A percentile compares a stretch with the other conserved stretches of the same genome.
Conservation (phyloP, 2,329 filamentous ascomycete genomes). For the Pyrenochaeta sp. region DNA sequence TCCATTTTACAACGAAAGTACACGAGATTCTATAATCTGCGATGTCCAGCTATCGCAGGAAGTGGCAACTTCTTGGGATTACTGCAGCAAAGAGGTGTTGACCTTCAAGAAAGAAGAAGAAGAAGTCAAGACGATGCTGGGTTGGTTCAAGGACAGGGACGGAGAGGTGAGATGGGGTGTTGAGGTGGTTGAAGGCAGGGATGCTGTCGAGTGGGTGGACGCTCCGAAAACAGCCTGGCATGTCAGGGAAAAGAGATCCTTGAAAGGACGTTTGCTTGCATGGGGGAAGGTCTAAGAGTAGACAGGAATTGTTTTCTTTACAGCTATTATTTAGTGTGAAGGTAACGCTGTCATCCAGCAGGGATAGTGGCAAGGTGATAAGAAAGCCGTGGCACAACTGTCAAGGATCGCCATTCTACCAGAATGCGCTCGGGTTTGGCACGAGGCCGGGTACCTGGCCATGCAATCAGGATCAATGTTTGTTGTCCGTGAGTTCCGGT, state of each 20-base stretch:
- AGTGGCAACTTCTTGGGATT: conserved; percentile 32
- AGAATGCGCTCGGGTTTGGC: neutral
- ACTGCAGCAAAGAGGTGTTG: conserved; percentile 21
- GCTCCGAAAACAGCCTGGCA: conserved; percentile 12
- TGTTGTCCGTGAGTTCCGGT: neutral
- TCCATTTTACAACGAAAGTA: conserved; percentile 26
- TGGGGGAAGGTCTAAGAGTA: conserved; percentile 5
- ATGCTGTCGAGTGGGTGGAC: conserved; percentile 27
- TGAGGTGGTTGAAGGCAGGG: conserved; percentile 30
- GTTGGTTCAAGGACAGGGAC: conserved; percentile 31
- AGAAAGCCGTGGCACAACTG: neutral
- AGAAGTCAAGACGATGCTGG: conserved; percentile 23
- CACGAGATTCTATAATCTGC: conserved; percentile 18
- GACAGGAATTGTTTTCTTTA: conserved; percentile 15
- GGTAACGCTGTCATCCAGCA: conserved; percentile 7
- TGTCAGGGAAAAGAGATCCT: conserved; percentile 5
- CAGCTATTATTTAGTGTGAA: conserved; percentile 1
- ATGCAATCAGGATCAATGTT: neutral
- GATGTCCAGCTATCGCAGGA: conserved; percentile 33
- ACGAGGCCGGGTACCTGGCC: neutral
- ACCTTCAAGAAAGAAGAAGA: conserved; percentile 18
- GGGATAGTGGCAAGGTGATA: neutral
- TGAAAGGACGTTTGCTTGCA: neutral
- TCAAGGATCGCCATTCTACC: neutral
- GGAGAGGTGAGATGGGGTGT: conserved; percentile 32